These are phyloP conservation scores for Oryza nivara DNA, from an alignment of 176 grass and related monocot genomes.

Conservation along the genomic window DNA sequence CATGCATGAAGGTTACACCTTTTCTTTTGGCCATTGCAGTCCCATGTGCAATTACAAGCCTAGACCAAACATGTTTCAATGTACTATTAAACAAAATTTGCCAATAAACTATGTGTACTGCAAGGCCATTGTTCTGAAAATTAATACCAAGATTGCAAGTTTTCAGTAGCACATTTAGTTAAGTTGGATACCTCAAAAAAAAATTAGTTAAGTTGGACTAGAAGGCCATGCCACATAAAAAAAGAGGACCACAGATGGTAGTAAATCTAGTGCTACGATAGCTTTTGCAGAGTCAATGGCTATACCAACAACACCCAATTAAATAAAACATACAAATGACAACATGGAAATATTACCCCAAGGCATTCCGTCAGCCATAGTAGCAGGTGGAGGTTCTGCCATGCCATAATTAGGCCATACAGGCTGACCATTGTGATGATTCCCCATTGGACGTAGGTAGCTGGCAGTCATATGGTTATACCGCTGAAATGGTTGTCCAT, in stretches of 20 bases:
- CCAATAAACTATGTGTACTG: neutral
- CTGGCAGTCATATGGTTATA: constrained; percentile 57
- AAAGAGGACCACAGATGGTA: constrained; percentile 4
- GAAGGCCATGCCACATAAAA: constrained; percentile 13
- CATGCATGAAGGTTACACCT: neutral
- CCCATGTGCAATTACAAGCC: neutral
- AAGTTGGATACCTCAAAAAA: too few species aligned
- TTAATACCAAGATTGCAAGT: constrained; percentile 18
- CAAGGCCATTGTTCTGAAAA: constrained; percentile 11
- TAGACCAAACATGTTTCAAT: constrained; percentile 17
- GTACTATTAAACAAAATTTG: constrained; percentile 10
- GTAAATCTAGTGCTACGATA: constrained; percentile 23
- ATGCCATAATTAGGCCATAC: constrained; percentile 58
- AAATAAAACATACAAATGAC: constrained; percentile 19
- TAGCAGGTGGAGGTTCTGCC: constrained; percentile 57
- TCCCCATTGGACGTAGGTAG: constrained; percentile 50
- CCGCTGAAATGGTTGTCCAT: constrained; percentile 69
- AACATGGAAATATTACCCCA: constrained; percentile 69
- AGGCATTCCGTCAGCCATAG: constrained; percentile 58
- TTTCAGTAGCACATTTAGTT: neutral
- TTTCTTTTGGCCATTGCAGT: neutral
- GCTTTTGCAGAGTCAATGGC: neutral
- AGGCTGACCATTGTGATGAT: constrained; percentile 58
- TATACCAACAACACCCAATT: constrained; percentile 12
- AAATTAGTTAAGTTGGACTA: neutral